phyloP scores from a whole-genome alignment of 352 stramenopile species.

The Phytophthora syringae region DNA sequence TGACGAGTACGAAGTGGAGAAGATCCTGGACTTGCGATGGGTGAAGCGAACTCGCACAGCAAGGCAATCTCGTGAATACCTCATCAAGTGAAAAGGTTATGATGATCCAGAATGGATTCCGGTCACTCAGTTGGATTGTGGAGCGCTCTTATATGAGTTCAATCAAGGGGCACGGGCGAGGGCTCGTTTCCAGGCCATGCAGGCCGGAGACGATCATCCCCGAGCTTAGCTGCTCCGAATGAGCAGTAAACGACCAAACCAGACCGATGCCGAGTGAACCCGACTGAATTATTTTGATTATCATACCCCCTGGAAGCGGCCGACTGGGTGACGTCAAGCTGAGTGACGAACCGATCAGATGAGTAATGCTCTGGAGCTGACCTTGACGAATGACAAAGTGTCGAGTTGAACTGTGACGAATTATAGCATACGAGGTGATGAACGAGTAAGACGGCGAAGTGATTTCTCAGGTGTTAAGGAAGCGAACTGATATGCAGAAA shows the following conservation, averaged over 20 bases:
- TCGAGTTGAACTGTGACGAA: too few relatives aligned
- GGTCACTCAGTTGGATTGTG: background rate
- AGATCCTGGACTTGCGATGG: background rate
- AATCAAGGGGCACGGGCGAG: background rate
- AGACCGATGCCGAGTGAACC: background rate
- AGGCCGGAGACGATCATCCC: background rate
- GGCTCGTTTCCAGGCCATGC: background rate
- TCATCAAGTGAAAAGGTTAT: slow-evolving; percentile 7
- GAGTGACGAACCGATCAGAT: too few relatives aligned
- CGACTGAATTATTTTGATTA: background rate
- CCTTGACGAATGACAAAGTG: too few relatives aligned
- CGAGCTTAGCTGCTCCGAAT: background rate
- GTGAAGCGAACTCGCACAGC: background rate
- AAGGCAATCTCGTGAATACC: background rate
- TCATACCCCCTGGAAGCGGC: too few relatives aligned
- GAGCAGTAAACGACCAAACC: background rate
- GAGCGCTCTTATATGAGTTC: slow-evolving; percentile 1
- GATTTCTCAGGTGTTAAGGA: too few relatives aligned
- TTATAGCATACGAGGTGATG: too few relatives aligned
- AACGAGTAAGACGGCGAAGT: too few relatives aligned
- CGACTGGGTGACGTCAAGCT: too few relatives aligned
- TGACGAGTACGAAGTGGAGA: background rate
- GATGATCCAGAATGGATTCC: slow-evolving; percentile 1
- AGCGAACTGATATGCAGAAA: too few relatives aligned
- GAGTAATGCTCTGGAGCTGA: too few relatives aligned